Evolutionary conservation across 2,329 filamentous ascomycete species (phyloP).

Genomic region (Coleophoma cylindrospora): DNA sequence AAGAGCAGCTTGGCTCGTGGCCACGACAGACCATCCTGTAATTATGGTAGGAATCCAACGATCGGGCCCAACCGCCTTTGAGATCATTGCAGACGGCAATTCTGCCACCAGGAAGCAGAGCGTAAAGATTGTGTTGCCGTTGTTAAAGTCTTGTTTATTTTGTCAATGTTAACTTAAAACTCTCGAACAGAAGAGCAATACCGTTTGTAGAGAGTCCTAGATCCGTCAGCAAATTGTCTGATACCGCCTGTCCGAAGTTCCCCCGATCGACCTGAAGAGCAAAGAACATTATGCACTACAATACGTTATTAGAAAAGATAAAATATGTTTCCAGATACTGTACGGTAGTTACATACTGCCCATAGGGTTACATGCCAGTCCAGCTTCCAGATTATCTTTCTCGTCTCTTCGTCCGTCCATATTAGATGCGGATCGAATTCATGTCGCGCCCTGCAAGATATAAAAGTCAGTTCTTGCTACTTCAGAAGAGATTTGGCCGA

Average conservation of each 20-base stretch:
- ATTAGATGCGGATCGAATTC: no score
- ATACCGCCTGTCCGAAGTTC: conserved; percentile 25
- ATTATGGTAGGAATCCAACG: conserved; percentile 48
- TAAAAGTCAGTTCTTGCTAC: no score
- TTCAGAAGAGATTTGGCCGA: no score
- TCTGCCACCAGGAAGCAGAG: conserved; percentile 51
- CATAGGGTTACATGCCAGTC: conserved; percentile 23
- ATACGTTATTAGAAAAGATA: no score
- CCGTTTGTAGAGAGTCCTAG: conserved; percentile 36
- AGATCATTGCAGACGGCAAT: conserved; percentile 55
- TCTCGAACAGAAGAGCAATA: conserved; percentile 1
- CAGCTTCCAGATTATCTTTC: conserved; percentile 15
- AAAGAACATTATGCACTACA: conserved; percentile 34
- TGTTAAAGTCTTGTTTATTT: conserved; percentile 28
- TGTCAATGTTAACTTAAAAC: neutral
- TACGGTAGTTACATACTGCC: neutral
- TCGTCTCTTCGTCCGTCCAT: no score
- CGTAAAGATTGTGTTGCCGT: conserved; percentile 49
- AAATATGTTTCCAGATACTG: neutral
- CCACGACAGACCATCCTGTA: conserved; percentile 43
- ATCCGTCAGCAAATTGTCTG: conserved; percentile 45
- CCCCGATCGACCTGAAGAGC: conserved; percentile 30
- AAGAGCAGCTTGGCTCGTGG: conserved; percentile 38
- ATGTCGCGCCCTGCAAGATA: no score
- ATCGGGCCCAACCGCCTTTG: conserved; percentile 48